Evolutionary conservation across 257 asterid genomes (phyloP).

Genomic region (Avicennia marina): DNA sequence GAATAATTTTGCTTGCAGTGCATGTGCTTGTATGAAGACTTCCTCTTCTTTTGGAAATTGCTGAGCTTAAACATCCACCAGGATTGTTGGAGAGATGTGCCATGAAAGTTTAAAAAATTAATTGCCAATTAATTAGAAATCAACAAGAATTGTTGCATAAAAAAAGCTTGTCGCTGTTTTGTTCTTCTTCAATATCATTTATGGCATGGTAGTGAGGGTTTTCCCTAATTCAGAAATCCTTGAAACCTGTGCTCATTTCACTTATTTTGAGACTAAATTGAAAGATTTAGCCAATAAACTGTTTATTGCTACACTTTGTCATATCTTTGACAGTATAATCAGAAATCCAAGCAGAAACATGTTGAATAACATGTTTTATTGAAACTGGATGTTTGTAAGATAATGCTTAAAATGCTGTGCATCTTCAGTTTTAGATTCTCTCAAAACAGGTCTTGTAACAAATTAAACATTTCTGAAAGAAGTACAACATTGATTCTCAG

Average conservation of each 20-base stretch:
- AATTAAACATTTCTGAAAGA: not conserved
- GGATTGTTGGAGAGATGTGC: not conserved
- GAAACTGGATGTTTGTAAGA: not conserved
- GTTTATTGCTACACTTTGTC: not conserved
- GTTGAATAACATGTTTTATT: not conserved
- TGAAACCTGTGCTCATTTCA: not conserved
- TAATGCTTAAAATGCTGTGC: not conserved
- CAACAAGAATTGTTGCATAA: no score
- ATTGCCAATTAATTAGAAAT: not conserved
- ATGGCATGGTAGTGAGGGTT: not conserved
- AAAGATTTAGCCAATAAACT: not conserved
- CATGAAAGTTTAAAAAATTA: not conserved
- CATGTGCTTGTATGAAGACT: not conserved
- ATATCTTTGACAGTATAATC: no score
- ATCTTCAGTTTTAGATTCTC: not conserved
- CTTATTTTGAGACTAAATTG: not conserved
- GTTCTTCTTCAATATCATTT: no score
- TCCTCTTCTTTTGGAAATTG: not conserved
- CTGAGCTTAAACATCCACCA: not conserved
- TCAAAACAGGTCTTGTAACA: constrained; percentile 1
- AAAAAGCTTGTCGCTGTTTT: no score
- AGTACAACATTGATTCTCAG: not conserved
- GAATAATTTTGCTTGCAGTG: no score
- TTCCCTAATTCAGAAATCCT: not conserved
- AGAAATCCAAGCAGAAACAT: not conserved